Percentiles rank a stretch among this genome's conserved stretches.
Evolutionary conservation across 2,329 filamentous ascomycete species (phyloP).

Genomic region (Botryotinia narcissicola): DNA sequence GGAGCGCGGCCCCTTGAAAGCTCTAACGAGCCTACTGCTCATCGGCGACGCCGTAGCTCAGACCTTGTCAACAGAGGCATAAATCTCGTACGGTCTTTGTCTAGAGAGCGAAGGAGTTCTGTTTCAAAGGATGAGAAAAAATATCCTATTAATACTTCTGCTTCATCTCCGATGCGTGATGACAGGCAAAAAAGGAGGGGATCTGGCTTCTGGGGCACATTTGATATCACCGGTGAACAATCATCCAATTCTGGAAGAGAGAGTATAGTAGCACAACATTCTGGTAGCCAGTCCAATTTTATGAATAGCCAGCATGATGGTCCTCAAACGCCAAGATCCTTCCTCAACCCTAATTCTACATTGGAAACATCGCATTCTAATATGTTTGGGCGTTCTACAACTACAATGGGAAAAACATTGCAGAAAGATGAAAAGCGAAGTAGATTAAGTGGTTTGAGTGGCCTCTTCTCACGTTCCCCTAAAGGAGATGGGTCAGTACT

Average conservation of each 20-base stretch:
- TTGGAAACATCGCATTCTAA: not conserved
- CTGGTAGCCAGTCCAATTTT: conserved; percentile 35
- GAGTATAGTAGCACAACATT: conserved; percentile 35
- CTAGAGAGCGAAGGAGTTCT: conserved; percentile 32
- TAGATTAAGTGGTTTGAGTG: conserved; percentile 9
- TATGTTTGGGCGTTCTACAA: not conserved
- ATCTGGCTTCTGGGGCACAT: conserved; percentile 39
- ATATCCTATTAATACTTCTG: not conserved
- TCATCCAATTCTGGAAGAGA: conserved; percentile 28
- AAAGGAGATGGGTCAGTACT: conserved; percentile 8
- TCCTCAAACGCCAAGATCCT: not conserved
- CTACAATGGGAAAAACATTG: conserved; percentile 2
- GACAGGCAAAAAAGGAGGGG: conserved; percentile 42
- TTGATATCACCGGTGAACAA: conserved; percentile 3
- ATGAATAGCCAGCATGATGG: not conserved
- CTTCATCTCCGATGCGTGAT: not conserved
- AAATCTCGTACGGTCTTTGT: conserved; percentile 40
- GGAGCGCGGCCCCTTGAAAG: conserved; percentile 38
- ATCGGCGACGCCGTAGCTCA: conserved; percentile 38
- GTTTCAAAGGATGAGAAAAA: conserved; percentile 19
- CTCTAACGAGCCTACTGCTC: not conserved
- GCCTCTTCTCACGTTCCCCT: conserved; percentile 6
- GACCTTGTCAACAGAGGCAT: conserved; percentile 54
- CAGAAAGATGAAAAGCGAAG: conserved; percentile 9
- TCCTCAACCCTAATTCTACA: not conserved